Conservation (phyloP, 202 grass and related monocot species). For the Panicum hallii region DNA sequence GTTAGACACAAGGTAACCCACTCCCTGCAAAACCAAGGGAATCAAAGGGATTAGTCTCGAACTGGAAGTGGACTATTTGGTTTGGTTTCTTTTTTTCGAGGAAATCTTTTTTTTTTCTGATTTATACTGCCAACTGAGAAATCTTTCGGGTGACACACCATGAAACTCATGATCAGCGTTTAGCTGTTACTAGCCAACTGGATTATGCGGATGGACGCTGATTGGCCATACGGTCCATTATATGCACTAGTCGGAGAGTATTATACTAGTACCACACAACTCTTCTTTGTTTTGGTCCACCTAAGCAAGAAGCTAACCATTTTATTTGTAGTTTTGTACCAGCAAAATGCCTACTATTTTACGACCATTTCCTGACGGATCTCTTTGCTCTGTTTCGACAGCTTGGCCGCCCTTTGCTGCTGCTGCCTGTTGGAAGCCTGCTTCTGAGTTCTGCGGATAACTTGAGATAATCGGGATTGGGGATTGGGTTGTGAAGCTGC, state of each 20-base stretch:
- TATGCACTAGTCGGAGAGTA: background rate
- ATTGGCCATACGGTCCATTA: background rate
- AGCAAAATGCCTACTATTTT: background rate
- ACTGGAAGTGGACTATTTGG: background rate
- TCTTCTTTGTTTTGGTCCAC: background rate
- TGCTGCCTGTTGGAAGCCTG: conserved; percentile 94
- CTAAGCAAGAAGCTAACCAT: background rate
- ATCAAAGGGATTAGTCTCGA: too few species aligned
- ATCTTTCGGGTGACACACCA: background rate
- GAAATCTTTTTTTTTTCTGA: too few species aligned
- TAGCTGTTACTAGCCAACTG: background rate
- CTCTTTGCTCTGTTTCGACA: conserved; percentile 11
- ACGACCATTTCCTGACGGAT: background rate
- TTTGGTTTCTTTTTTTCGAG: background rate
- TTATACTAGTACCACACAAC: background rate
- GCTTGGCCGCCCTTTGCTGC: conserved; percentile 91
- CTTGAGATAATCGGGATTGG: conserved; percentile 17
- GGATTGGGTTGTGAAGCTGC: conserved; percentile 20
- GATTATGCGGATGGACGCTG: background rate
- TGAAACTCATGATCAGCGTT: background rate
- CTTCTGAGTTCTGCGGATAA: conserved; percentile 48
- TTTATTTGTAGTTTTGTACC: background rate
- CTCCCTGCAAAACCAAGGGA: background rate
- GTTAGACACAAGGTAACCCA: background rate
- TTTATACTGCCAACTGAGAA: background rate